Evolutionary conservation across 208 protist species (phyloP), one percentile per base, ranked within the genome.

Genomic region (Phytomonas serpens): DNA sequence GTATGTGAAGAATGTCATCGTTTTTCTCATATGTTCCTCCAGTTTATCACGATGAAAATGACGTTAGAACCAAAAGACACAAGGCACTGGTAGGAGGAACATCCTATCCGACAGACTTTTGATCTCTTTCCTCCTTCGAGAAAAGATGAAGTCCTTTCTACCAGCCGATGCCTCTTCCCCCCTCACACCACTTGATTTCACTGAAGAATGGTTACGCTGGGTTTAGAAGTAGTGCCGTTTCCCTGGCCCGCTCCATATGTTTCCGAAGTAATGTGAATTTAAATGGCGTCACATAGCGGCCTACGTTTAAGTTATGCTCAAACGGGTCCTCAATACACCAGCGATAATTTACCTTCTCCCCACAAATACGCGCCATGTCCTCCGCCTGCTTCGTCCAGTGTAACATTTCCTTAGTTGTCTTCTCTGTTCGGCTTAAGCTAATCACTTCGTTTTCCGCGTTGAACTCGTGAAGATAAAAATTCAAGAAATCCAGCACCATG

Each of bases 281-380:
- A 36, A 97, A 85, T 42, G 89, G 82, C n/a, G 88, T 93, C 29
- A 97, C 87, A 68, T 91, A 82, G 27, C 92, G 85, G 6, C 89
- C 92, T 7, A 97, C 89, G 47, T 94, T 97, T 32, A 97, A 69
- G 72, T 95, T 90, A 30, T 89, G 68, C 80, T 97, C 92, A 69
- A 91, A 97, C 14, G 92, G 92, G 74, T 97, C 92, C 77, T 97
- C 92, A 67, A 97, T 94, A 78, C 92, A 97, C 81, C 87, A 90
- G 32, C 87, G 88, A 64, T 93, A 97, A 76, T 89, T 73, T 19
- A 86, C 65, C 68, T 93, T 93, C 75, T 93, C 91, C 1, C 83
- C 86, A 14, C 82, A 80, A 52, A 90, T 90, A 40, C 87, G 82
- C 6, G 77, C 82, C 79, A 82, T 75, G 68, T 97, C 89, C 72